phyloP scores from a whole-genome alignment of 2,329 filamentous ascomycete genomes.

The Paraphaeosphaeria sporulosa region DNA sequence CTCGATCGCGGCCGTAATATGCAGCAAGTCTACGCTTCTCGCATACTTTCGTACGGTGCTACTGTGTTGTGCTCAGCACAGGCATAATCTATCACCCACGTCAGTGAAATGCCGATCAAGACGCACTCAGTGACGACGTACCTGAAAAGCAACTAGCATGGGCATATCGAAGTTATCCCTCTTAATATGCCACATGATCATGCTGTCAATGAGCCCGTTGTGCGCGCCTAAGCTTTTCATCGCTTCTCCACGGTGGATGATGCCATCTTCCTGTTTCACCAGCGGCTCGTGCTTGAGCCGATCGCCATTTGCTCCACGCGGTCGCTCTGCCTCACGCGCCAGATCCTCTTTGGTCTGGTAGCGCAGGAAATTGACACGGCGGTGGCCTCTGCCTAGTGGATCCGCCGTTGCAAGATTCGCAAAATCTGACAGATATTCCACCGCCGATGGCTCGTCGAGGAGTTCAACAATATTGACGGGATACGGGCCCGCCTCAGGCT shows the following conservation, averaged over 20 bases:
- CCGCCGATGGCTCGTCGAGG: conserved; percentile 89
- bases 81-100: conserved; percentile 36
- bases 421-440: conserved; percentile 96
- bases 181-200: conserved; percentile 97
- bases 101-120: conserved; percentile 18
- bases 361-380: conserved; percentile 85
- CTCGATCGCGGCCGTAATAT: not conserved
- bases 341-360: conserved; percentile 67
- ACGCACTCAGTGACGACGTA: conserved; percentile 61
- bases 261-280: conserved; percentile 40
- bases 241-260: conserved; percentile 66
- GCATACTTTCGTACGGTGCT: not conserved
- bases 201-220: conserved; percentile 91
- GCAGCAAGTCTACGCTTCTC: not conserved
- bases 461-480: conserved; percentile 92
- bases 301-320: conserved; percentile 28
- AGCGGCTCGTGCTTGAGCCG: conserved; percentile 32
- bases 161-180: conserved; percentile 97
- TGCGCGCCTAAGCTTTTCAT: conserved; percentile 77
- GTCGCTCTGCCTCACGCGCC: conserved; percentile 34
- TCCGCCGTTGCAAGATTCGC: conserved; percentile 91
- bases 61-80: conserved; percentile 25
- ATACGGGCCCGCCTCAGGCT: conserved; percentile 59
- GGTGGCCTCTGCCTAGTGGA: conserved; percentile 82
- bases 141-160: conserved; percentile 98